A percentile compares a stretch with the other conserved stretches of the same genome.
phyloP scores from a whole-genome alignment of 2,329 filamentous ascomycete species.

The Calcarisporium arbuscula region DNA sequence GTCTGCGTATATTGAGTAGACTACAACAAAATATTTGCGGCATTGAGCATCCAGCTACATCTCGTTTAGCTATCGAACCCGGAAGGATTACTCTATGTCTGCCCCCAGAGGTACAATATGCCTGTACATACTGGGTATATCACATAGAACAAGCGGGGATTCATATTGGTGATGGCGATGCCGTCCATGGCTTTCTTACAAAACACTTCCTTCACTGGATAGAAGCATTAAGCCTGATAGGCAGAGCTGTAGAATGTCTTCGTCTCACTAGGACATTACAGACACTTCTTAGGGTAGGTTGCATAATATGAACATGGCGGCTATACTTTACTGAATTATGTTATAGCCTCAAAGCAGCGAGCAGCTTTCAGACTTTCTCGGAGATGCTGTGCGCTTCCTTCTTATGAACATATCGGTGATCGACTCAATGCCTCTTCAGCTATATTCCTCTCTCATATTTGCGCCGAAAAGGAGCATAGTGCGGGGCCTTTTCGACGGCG shows the following conservation, averaged over 20 bases:
- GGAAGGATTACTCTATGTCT: conserved; percentile 11
- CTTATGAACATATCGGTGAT: background rate
- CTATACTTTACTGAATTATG: background rate
- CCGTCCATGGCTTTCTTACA: conserved; percentile 27
- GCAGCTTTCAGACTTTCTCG: background rate
- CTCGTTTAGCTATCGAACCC: conserved; percentile 3
- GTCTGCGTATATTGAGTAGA: conserved; percentile 22
- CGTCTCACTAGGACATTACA: background rate
- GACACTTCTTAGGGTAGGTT: background rate
- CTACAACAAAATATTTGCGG: conserved; percentile 19
- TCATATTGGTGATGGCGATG: conserved; percentile 16
- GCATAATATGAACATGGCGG: background rate
- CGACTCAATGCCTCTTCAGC: background rate
- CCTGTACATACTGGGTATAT: conserved; percentile 11
- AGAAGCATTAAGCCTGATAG: conserved; percentile 29
- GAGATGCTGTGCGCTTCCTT: background rate
- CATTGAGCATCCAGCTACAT: conserved; percentile 1
- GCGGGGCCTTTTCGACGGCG: background rate
- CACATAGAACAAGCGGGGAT: conserved; percentile 20
- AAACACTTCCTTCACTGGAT: conserved; percentile 35
- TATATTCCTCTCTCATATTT: background rate
- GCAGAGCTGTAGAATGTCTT: conserved; percentile 10
- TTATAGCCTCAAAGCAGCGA: background rate
- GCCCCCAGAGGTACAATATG: conserved; percentile 20
- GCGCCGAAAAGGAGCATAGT: background rate